A percentile compares a stretch with the other conserved stretches of the same genome.
These are phyloP conservation scores for Pelagophyceae sp. DNA, from an alignment of 352 stramenopile species.

Conservation along the genomic window DNA sequence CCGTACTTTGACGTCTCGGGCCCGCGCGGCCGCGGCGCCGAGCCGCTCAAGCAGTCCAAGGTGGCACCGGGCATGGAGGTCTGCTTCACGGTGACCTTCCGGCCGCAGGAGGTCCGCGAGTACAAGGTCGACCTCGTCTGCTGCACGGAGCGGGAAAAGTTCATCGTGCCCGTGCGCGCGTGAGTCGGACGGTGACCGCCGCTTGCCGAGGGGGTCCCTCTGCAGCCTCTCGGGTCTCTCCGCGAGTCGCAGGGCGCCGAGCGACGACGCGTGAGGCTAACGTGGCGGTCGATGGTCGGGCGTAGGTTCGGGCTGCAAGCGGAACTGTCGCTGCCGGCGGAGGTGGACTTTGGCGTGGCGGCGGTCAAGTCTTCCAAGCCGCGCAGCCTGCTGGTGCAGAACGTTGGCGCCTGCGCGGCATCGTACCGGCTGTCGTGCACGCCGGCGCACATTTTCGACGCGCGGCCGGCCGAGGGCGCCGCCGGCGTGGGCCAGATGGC, in stretches of 20 bases:
- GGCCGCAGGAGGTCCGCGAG: constrained; percentile 70
- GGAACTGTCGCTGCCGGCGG: constrained; percentile 74
- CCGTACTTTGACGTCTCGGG: constrained; percentile 71
- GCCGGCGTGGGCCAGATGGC: constrained; percentile 64
- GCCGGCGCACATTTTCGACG: constrained; percentile 30
- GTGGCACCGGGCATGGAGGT: constrained; percentile 86
- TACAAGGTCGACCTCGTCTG: constrained; percentile 80
- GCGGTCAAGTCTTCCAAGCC: constrained; percentile 67
- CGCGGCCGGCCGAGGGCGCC: constrained; percentile 53
- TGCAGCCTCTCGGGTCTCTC: too few species aligned
- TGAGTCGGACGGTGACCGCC: too few species aligned
- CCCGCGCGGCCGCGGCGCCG: constrained; percentile 30
- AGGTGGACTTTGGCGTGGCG: constrained; percentile 68
- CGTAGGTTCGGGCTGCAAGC: constrained; percentile 58
- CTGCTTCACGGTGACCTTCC: constrained; percentile 75
- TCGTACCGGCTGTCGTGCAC: constrained; percentile 57
- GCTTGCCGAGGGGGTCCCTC: too few species aligned
- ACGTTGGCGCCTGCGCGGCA: constrained; percentile 64
- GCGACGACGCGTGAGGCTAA: too few species aligned
- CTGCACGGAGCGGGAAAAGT: constrained; percentile 84
- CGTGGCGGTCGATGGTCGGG: too few species aligned
- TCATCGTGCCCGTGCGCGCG: constrained; percentile 74
- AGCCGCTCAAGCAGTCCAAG: constrained; percentile 50
- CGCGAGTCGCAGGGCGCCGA: too few species aligned
- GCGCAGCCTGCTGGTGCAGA: constrained; percentile 71